phyloP scores from a whole-genome alignment of 805 yeast genomes.

The Ogataea nonfermentans region DNA sequence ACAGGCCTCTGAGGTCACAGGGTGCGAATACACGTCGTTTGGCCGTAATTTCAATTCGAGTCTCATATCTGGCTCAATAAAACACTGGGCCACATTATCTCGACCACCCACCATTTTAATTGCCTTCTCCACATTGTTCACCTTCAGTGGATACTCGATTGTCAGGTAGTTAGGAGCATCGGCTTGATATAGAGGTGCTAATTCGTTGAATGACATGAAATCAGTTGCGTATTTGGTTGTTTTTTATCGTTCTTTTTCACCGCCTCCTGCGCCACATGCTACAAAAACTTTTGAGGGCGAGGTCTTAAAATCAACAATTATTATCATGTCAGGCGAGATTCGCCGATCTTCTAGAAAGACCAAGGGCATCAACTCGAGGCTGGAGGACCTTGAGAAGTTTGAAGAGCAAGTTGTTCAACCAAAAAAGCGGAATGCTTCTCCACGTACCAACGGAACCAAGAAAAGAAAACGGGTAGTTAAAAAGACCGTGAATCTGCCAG shows the following conservation, averaged over 20 bases:
- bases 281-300: constrained; percentile 10
- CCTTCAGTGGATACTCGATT: constrained; percentile 76
- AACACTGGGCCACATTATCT: constrained; percentile 39
- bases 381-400: constrained; percentile 27
- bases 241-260: neutral
- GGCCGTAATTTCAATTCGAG: constrained; percentile 35
- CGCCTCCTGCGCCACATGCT: constrained; percentile 13
- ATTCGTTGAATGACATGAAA: constrained; percentile 10
- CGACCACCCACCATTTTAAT: constrained; percentile 68
- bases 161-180: constrained; percentile 74
- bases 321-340: constrained; percentile 19
- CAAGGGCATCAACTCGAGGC: constrained; percentile 39
- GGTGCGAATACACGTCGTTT: constrained; percentile 48
- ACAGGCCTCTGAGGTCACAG: constrained; percentile 50
- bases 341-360: constrained; percentile 44
- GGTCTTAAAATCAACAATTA: constrained; percentile 1
- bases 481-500: constrained; percentile 28
- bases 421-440: constrained; percentile 15
- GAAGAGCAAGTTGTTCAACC: constrained; percentile 10
- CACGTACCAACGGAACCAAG: constrained; percentile 16
- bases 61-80: constrained; percentile 35
- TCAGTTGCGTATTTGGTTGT: too few species aligned
- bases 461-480: constrained; percentile 17
- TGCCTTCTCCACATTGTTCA: constrained; percentile 61
- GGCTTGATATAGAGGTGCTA: constrained; percentile 42